phyloP scores from a whole-genome alignment of 257 asterid genomes.

The Phtheirospermum japonicum region DNA sequence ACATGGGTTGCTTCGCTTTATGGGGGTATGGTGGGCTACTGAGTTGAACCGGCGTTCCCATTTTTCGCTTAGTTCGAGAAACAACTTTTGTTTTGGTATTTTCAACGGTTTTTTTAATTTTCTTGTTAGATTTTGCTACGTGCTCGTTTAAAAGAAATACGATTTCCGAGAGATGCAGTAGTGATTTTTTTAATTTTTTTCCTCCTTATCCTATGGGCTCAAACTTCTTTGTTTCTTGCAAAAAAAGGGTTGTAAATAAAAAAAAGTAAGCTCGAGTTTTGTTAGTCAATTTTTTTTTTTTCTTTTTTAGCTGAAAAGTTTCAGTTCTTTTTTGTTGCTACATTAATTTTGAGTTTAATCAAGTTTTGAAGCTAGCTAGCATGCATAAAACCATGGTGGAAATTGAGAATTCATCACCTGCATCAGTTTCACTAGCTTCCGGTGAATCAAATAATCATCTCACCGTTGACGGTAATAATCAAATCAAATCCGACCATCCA shows the following conservation, averaged over 20 bases:
- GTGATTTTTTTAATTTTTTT: too few species aligned
- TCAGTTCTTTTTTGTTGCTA: background rate
- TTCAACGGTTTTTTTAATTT: conserved; percentile 9
- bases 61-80: conserved; percentile 30
- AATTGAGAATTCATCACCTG: conserved; percentile 39
- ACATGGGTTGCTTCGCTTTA: conserved; percentile 20
- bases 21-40: conserved; percentile 16
- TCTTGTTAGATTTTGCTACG: conserved; percentile 18
- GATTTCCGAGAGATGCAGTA: too few species aligned
- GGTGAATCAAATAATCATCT: conserved; percentile 31
- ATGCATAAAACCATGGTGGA: conserved; percentile 38
- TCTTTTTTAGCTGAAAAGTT: conserved; percentile 4
- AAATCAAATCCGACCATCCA: conserved; percentile 24
- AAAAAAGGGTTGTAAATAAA: background rate
- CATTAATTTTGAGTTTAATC: background rate
- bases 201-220: too few species aligned
- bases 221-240: too few species aligned
- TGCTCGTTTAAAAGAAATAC: too few species aligned
- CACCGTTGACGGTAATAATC: conserved; percentile 23
- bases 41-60: conserved; percentile 33
- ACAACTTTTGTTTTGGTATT: background rate
- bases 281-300: background rate
- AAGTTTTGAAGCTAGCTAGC: conserved; percentile 4
- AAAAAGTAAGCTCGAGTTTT: background rate
- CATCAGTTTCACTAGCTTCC: too few species aligned